Conservation (phyloP, 2,329 filamentous ascomycete genomes). For the Nemania sp. region DNA sequence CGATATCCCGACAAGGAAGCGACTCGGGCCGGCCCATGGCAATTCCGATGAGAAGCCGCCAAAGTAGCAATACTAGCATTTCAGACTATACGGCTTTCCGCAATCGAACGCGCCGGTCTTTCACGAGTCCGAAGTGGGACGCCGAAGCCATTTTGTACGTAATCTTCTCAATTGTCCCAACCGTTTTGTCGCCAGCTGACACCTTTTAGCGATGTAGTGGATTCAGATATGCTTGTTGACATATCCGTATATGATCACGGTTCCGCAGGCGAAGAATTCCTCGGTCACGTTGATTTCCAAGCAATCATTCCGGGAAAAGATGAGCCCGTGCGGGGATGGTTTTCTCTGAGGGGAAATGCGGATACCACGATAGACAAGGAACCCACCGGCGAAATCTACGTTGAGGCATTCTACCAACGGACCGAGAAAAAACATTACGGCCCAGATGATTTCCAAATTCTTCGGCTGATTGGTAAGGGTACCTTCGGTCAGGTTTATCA, state of each 20-base stretch:
- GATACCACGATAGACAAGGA: slow-evolving; percentile 73
- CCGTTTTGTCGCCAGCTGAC: slow-evolving; percentile 18
- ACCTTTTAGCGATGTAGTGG: slow-evolving; percentile 78
- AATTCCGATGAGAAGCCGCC: slow-evolving; percentile 94
- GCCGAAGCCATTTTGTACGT: slow-evolving; percentile 93
- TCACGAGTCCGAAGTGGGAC: slow-evolving; percentile 92
- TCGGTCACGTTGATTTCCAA: slow-evolving; percentile 86
- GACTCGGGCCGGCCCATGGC: slow-evolving; percentile 86
- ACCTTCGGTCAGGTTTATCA: slow-evolving; percentile 99
- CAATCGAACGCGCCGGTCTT: slow-evolving; percentile 59
- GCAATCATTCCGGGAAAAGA: slow-evolving; percentile 67
- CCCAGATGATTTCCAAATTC: slow-evolving; percentile 91
- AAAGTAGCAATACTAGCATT: slow-evolving; percentile 92
- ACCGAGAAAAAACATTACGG: slow-evolving; percentile 90
- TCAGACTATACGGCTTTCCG: slow-evolving; percentile 65
- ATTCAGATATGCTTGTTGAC: slow-evolving; percentile 85
- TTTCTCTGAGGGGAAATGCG: slow-evolving; percentile 72
- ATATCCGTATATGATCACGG: slow-evolving; percentile 90
- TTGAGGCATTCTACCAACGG: slow-evolving; percentile 83
- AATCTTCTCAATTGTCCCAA: neutral
- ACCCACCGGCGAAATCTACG: slow-evolving; percentile 83
- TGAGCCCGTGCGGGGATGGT: slow-evolving; percentile 81
- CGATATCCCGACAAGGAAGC: slow-evolving; percentile 72
- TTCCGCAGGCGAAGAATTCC: slow-evolving; percentile 80
- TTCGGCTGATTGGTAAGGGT: slow-evolving; percentile 96